Evolutionary conservation across 495 filamentous ascomycete genomes (phyloP).

Genomic region (Neurospora intermedia): DNA sequence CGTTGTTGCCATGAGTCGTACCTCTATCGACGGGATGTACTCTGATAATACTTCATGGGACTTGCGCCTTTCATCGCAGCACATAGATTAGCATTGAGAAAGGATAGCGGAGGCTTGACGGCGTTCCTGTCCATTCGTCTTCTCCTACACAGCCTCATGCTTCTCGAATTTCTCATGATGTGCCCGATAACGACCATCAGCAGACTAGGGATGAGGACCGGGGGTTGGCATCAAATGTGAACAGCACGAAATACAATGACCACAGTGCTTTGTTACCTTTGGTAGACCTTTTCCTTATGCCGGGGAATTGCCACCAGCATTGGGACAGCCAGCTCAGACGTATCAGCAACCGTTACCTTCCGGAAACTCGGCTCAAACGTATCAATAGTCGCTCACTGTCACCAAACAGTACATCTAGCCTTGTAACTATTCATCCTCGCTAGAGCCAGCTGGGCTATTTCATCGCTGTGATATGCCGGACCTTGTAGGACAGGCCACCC

Average conservation of each 20-base stretch:
- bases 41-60: not conserved
- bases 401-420: too few species aligned
- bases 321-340: not conserved
- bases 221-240: not conserved
- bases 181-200: not conserved
- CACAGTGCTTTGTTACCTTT: not conserved
- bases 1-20: not conserved
- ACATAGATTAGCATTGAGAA: not conserved
- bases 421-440: too few species aligned
- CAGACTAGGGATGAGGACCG: not conserved
- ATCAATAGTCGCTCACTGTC: too few species aligned
- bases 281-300: not conserved
- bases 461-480: not conserved
- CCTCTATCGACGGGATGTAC: not conserved
- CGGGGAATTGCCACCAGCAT: not conserved
- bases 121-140: not conserved
- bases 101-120: not conserved
- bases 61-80: not conserved
- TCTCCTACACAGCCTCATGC: not conserved
- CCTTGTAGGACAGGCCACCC: not conserved
- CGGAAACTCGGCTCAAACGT: not conserved
- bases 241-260: not conserved
- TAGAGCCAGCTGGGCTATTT: too few species aligned
- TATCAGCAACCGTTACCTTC: not conserved
- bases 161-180: not conserved